phyloP scores from a whole-genome alignment of 305 asterid genomes.

The Fraxinus nigra region DNA sequence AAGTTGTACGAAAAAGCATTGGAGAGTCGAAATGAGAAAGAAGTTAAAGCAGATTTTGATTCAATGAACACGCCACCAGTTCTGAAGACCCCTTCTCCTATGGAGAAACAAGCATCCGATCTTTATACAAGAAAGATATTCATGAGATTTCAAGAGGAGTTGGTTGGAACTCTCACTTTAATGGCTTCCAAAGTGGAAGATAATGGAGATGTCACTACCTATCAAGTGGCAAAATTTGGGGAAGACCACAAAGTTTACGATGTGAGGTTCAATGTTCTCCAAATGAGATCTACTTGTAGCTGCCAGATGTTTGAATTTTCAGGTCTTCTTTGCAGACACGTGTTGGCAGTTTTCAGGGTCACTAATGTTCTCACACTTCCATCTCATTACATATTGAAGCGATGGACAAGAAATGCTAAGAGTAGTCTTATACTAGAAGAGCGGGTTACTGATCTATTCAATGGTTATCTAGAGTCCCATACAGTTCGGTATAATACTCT shows the following conservation, averaged over 20 bases:
- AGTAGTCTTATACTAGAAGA: conserved; percentile 57
- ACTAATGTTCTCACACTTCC: conserved; percentile 68
- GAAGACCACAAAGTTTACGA: conserved; percentile 55
- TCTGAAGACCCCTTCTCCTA: conserved; percentile 70
- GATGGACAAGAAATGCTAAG: conserved; percentile 72
- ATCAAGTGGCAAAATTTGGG: conserved; percentile 58
- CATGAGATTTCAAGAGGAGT: conserved; percentile 60
- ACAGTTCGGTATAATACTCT: conserved; percentile 60
- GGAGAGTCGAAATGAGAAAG: conserved; percentile 71
- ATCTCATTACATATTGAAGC: conserved; percentile 51
- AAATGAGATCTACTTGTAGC: conserved; percentile 62
- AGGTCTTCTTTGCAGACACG: conserved; percentile 64
- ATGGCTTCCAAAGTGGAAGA: conserved; percentile 57
- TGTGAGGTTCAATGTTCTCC: conserved; percentile 62
- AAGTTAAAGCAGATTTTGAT: conserved; percentile 67
- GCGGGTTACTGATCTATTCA: conserved; percentile 42
- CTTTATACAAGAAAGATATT: conserved; percentile 55
- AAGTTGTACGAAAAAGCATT: conserved; percentile 64
- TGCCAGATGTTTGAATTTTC: conserved; percentile 68
- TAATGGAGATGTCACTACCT: conserved; percentile 49
- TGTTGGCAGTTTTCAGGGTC: conserved; percentile 64
- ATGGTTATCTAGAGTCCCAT: conserved; percentile 59
- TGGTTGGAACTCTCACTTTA: conserved; percentile 57
- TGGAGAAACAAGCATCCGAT: conserved; percentile 70
- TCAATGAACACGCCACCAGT: conserved; percentile 54